phyloP scores from a whole-genome alignment of 1,139 yeast genomes.

The Candida glucosophila region DNA sequence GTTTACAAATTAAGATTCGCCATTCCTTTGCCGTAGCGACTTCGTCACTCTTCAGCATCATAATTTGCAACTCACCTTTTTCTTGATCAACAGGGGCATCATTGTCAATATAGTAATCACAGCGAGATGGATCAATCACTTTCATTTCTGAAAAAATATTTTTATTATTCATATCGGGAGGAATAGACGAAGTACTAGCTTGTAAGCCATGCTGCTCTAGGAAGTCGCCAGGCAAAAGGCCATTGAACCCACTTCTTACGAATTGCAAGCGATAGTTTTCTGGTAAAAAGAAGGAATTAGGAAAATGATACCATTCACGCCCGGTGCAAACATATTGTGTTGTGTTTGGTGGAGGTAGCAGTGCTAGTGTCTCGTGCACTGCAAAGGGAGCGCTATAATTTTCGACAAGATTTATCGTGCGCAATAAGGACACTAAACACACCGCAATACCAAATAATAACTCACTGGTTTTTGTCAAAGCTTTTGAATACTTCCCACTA shows the following conservation, averaged over 20 bases:
- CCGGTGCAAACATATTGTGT: conserved; percentile 68
- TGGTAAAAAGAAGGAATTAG: conserved; percentile 76
- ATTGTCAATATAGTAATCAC: conserved; percentile 58
- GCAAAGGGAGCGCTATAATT: conserved; percentile 57
- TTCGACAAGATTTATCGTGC: conserved; percentile 33
- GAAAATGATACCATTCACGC: conserved; percentile 91
- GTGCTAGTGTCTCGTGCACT: conserved; percentile 7
- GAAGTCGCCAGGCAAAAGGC: conserved; percentile 85
- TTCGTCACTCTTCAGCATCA: conserved; percentile 8
- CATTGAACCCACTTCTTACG: conserved; percentile 73
- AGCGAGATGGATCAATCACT: conserved; percentile 31
- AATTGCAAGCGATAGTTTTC: conserved; percentile 52
- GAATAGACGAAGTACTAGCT: conserved; percentile 32
- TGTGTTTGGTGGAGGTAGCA: conserved; percentile 5
- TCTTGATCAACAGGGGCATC: conserved; percentile 15
- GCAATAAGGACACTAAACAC: conserved; percentile 28
- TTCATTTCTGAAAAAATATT: conserved; percentile 54
- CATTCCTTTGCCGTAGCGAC: conserved; percentile 20
- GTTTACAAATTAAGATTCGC: conserved; percentile 33
- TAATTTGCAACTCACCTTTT: conserved; percentile 19
- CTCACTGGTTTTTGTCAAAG: conserved; percentile 4
- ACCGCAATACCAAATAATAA: conserved; percentile 7
- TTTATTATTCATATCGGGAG: conserved; percentile 64
- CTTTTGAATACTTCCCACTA: conserved; percentile 2
- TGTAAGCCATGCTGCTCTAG: conserved; percentile 28